Evolutionary conservation across 441 rosid genomes (phyloP), one percentile per base, ranked within the genome.

Genomic region (Capsella rubella): DNA sequence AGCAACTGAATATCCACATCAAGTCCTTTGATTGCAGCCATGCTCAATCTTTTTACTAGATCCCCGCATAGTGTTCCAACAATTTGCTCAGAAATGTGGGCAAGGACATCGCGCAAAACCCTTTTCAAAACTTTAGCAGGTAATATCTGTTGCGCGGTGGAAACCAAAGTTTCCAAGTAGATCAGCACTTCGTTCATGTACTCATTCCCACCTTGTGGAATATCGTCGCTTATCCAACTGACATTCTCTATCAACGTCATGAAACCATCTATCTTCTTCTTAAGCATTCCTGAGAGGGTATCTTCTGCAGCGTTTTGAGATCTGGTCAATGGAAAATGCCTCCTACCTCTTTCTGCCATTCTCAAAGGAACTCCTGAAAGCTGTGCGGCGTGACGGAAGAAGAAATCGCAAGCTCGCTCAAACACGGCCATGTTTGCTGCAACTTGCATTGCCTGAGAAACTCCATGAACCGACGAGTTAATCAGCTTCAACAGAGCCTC

Each of bases 391-490:
- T 95, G 99, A 42, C 90, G 90, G 69, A 86, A 89, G 80, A 90
- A 95, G 86, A 95, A 95, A 79, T 89, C 99, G 71, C 99, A 95
- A 78, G 99, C 99, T 21, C 99, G 98, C 66, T 92, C 97, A 65
- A 95, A 76, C 39, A 92, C 99, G 2, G 91, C 90, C 98, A 95
- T 95, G 81, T 95, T 95, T 45, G 99, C 99, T 8, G 99, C 97
- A 52, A 90, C 87, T 82, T 88, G 99, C 99, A 92, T 95, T 8
- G 98, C 99, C 77, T 92, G 99, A 28, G 99, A 82, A 64, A 90
- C 99, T 42, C 94, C 97, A 49, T 87, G 95, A 43, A 89, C 84
- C 13, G 99, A 92, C 0, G 96, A 75, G 81, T 53, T 88, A 14
- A 88, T 86, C 68, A 95, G 85, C 82, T 92, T 95, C 82, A 90